phyloP scores from a whole-genome alignment of 306 rosid genomes.

The Sicyos baderoa region DNA sequence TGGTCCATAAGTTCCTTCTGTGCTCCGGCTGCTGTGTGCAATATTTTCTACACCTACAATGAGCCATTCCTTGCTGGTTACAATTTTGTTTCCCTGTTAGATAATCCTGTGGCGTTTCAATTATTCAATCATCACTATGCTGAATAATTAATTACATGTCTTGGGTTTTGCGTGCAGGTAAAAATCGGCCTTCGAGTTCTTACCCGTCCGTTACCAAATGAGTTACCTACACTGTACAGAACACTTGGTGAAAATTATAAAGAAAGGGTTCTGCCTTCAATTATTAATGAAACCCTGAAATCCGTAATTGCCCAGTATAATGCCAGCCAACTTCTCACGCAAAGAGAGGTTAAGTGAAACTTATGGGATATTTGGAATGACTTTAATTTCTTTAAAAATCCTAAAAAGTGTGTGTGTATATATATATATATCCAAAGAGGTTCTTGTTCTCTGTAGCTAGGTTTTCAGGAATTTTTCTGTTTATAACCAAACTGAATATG shows the following conservation, averaged over 20 bases:
- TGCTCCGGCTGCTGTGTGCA: background rate
- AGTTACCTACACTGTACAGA: slow-evolving; percentile 63
- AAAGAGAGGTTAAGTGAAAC: slow-evolving; percentile 55
- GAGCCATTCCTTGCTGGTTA: background rate
- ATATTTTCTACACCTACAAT: background rate
- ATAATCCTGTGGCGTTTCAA: background rate
- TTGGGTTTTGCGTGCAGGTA: slow-evolving; percentile 22
- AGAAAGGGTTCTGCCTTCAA: slow-evolving; percentile 73
- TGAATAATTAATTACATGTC: background rate
- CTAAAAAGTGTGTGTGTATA: too few relatives aligned
- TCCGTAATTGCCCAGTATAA: slow-evolving; percentile 76
- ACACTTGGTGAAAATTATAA: slow-evolving; percentile 60
- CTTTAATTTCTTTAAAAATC: too few relatives aligned
- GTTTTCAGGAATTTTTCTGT: background rate
- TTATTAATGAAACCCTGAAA: slow-evolving; percentile 75
- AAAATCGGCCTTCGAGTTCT: slow-evolving; percentile 36
- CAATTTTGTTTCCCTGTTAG: background rate
- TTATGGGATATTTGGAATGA: background rate
- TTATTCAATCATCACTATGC: background rate
- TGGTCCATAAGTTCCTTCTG: background rate
- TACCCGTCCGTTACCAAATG: slow-evolving; percentile 57
- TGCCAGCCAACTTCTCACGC: slow-evolving; percentile 90
- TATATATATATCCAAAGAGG: too few relatives aligned
- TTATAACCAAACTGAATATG: background rate
- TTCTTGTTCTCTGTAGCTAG: background rate